A percentile compares a stretch with the other conserved stretches of the same genome.
Evolutionary conservation across 2,329 filamentous ascomycete genomes (phyloP).

Genomic region (Aspergillus awamori): DNA sequence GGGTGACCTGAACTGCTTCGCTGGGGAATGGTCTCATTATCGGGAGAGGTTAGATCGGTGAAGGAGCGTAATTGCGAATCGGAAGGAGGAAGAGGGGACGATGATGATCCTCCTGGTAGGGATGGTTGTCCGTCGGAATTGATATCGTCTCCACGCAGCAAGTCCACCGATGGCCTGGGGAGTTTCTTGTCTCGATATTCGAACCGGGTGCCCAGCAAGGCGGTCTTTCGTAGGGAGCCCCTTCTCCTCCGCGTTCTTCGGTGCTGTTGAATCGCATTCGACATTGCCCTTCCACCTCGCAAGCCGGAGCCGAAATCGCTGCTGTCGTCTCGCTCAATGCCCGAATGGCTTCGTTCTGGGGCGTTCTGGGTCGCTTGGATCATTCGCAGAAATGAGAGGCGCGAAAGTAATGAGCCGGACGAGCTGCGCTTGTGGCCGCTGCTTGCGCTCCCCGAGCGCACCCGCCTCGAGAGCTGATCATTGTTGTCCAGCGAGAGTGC

Average conservation of each 20-base stretch:
- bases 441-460: slow-evolving; percentile 38
- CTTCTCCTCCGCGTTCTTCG: slow-evolving; percentile 69
- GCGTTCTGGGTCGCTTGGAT: slow-evolving; percentile 44
- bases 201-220: slow-evolving; percentile 67
- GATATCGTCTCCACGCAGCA: slow-evolving; percentile 12
- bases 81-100: slow-evolving; percentile 1
- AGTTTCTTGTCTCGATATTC: slow-evolving; percentile 39
- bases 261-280: slow-evolving; percentile 50
- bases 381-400: slow-evolving; percentile 68
- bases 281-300: slow-evolving; percentile 54
- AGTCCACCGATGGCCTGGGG: slow-evolving; percentile 17
- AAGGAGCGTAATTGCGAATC: slow-evolving; percentile 18
- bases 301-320: slow-evolving; percentile 34
- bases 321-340: slow-evolving; percentile 30
- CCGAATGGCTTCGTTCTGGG: slow-evolving; percentile 27
- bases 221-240: slow-evolving; percentile 85
- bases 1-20: slow-evolving; percentile 20
- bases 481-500: slow-evolving; percentile 31
- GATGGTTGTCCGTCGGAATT: slow-evolving; percentile 21
- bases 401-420: slow-evolving; percentile 68
- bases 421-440: slow-evolving; percentile 56
- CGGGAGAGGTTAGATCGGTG: slow-evolving; percentile 14
- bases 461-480: slow-evolving; percentile 28
- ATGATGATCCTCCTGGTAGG: slow-evolving; percentile 4
- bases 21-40: slow-evolving; percentile 17